These are phyloP conservation scores for Verticillium isaacii DNA, from an alignment of 2,329 filamentous ascomycete species.

Conservation along the genomic window DNA sequence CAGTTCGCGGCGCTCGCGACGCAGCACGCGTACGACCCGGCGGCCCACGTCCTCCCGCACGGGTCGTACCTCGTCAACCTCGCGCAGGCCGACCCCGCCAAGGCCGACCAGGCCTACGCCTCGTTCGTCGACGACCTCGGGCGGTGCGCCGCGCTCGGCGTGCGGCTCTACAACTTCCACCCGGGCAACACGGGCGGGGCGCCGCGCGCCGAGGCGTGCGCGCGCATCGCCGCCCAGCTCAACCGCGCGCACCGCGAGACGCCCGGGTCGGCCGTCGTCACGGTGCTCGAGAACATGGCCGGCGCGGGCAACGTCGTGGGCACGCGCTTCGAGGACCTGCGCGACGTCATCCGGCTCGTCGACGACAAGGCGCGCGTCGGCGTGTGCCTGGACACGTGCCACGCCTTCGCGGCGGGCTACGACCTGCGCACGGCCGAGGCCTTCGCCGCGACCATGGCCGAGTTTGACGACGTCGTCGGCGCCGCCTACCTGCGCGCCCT, in stretches of 20 bases:
- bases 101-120: constrained; percentile 79
- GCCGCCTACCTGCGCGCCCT: constrained; percentile 75
- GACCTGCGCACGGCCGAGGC: constrained; percentile 73
- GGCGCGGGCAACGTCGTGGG: constrained; percentile 85
- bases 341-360: constrained; percentile 75
- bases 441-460: constrained; percentile 67
- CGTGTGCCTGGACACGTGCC: constrained; percentile 95
- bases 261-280: constrained; percentile 58
- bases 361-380: constrained; percentile 81
- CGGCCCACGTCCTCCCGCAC: constrained; percentile 77
- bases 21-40: constrained; percentile 65
- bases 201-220: constrained; percentile 64
- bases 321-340: constrained; percentile 77
- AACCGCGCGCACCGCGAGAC: constrained; percentile 79
- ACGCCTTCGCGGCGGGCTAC: constrained; percentile 91
- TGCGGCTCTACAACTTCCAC: constrained; percentile 96
- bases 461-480: constrained; percentile 77
- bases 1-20: constrained; percentile 67
- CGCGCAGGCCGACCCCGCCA: constrained; percentile 73
- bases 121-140: constrained; percentile 84
- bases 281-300: constrained; percentile 94
- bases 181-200: constrained; percentile 76
- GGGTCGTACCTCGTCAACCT: constrained; percentile 97
- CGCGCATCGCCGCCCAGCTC: constrained; percentile 73
- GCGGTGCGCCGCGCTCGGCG: constrained; percentile 81